Evolutionary conservation across 352 stramenopile species (phyloP), one percentile per base, ranked within the genome.

Genomic region (Phytophthora agathidicida): DNA sequence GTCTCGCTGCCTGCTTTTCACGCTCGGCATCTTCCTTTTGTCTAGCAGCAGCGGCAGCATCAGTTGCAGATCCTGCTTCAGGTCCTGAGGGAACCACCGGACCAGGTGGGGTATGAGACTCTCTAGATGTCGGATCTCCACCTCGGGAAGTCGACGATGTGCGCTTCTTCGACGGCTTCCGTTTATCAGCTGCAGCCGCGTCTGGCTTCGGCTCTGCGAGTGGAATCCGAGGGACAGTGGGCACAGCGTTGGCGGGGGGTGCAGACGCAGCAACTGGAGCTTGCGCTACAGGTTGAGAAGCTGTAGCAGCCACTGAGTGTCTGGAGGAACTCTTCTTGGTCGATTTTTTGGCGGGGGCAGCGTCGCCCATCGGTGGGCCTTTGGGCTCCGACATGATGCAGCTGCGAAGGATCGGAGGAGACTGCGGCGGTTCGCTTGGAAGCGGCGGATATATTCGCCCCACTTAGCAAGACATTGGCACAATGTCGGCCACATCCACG

Each of bases 141-240:
- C 14, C 28, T 24, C 50, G 35, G 3, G 59, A 55, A 17, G 55
- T 64, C 16, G 54, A 33, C 13, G 59, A 65, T 7, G 64, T 83
- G 1, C 76, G 64, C 33, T 87, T 87, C 52, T 87, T 87, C 1
- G 77, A 77, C 22, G 71, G 28, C 7, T 65, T 68, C 1, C 45
- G 63, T 42, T 74, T 84, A 9, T 80, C 62, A 7, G 3, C 37
- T 19, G 19, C 24, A 3, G 17, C 31, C 11, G 9, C 17, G 5
- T 64, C 58, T 8, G 52, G 24, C 42, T 87, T 87, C 8, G 77
- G 74, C 52, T 87, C 77, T 1, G 77, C 65, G 13, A 87, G 50
- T 3, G 45, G 55, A 13, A 84, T 79, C 5, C 76, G 77, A 57
- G 74, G 74, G 31, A 87, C 44, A 0, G 51, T 61, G 9, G 73